Evolutionary conservation across 2,329 filamentous ascomycete species (phyloP).

Genomic region (Coleophoma eucalyptorum): DNA sequence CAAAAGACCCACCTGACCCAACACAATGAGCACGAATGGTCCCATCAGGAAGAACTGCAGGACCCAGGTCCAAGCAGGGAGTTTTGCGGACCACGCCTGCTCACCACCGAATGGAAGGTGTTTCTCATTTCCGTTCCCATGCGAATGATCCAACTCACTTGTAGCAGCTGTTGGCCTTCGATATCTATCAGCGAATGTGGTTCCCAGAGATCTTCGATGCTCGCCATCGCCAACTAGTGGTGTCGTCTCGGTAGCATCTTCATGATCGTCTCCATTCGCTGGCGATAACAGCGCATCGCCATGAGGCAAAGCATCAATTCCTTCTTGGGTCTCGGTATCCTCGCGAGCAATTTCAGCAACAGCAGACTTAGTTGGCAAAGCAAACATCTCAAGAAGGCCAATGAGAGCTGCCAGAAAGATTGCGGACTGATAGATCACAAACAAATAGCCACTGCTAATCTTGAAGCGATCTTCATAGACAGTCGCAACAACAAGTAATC

Average conservation of each 20-base stretch:
- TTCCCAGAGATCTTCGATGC: conserved; percentile 44
- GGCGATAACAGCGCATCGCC: conserved; percentile 35
- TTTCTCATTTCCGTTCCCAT: conserved; percentile 23
- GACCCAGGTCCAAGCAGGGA: conserved; percentile 85
- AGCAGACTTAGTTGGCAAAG: conserved; percentile 65
- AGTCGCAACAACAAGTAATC: conserved; percentile 65
- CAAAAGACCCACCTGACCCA: conserved; percentile 73
- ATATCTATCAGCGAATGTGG: conserved; percentile 53
- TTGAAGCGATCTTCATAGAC: conserved; percentile 73
- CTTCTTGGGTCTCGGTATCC: conserved; percentile 40
- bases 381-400: conserved; percentile 76
- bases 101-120: conserved; percentile 60
- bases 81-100: conserved; percentile 76
- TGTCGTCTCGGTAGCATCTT: conserved; percentile 45
- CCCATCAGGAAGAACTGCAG: conserved; percentile 79
- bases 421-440: conserved; percentile 75
- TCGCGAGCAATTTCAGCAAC: conserved; percentile 59
- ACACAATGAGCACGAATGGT: conserved; percentile 72
- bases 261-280: conserved; percentile 24
- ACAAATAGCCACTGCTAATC: conserved; percentile 73
- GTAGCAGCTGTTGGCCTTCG: conserved; percentile 21
- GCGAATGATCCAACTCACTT: conserved; percentile 21
- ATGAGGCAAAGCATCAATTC: conserved; percentile 25
- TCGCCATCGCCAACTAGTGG: conserved; percentile 44
- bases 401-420: conserved; percentile 72